Evolutionary conservation across 1,139 yeast genomes (phyloP).

Genomic region (Suhomyces chickasaworum): DNA sequence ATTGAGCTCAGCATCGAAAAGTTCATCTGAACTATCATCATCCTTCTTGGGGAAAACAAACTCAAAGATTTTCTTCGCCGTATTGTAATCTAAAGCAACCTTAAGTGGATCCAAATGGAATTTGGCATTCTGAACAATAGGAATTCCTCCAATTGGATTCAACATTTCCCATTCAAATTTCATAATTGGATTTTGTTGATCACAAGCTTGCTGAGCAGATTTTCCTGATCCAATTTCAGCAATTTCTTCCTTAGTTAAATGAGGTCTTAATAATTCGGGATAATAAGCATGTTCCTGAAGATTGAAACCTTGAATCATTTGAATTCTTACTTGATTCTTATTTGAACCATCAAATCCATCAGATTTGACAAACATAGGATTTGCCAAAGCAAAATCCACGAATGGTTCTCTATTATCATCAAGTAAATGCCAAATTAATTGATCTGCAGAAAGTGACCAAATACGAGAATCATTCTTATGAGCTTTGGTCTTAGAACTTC

Average conservation of each 20-base stretch:
- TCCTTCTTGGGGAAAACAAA: slow-evolving; percentile 61
- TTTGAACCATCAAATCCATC: slow-evolving; percentile 60
- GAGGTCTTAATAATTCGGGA: slow-evolving; percentile 73
- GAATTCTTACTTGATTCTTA: slow-evolving; percentile 59
- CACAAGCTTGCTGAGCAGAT: slow-evolving; percentile 1
- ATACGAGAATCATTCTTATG: slow-evolving; percentile 32
- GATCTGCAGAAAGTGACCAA: slow-evolving; percentile 55
- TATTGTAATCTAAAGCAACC: slow-evolving; percentile 69
- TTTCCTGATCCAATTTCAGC: slow-evolving; percentile 9
- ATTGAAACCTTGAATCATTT: slow-evolving; percentile 73
- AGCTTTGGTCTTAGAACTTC: slow-evolving; percentile 38
- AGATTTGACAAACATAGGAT: slow-evolving; percentile 59
- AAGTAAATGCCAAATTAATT: slow-evolving; percentile 71
- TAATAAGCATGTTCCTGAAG: slow-evolving; percentile 60
- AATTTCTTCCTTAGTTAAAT: slow-evolving; percentile 17
- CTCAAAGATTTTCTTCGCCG: slow-evolving; percentile 61
- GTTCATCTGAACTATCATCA: slow-evolving; percentile 3
- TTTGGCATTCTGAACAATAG: slow-evolving; percentile 49
- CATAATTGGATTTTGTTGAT: slow-evolving; percentile 41
- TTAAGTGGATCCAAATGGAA: slow-evolving; percentile 68
- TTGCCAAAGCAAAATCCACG: slow-evolving; percentile 69
- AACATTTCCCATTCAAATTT: slow-evolving; percentile 70
- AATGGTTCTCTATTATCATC: slow-evolving; percentile 59
- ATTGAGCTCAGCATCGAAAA: slow-evolving; percentile 1
- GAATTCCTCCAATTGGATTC: slow-evolving; percentile 85